Evolutionary conservation across 2,329 filamentous ascomycete genomes (phyloP), one percentile per base, ranked within the genome.

Genomic region (Claviceps africana): DNA sequence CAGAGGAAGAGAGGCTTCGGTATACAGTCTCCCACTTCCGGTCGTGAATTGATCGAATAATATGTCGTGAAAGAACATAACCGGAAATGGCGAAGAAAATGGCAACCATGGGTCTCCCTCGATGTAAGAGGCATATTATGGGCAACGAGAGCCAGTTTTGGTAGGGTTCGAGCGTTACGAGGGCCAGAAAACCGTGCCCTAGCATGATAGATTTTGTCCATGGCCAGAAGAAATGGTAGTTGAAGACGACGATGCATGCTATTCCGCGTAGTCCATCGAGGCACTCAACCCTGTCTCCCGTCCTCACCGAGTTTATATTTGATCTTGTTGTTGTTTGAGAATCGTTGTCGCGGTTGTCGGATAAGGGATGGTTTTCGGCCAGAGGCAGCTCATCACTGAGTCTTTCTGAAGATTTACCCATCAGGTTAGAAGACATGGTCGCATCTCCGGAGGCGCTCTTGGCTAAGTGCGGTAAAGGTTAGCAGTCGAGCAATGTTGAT

Each of bases 31-130:
- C 65, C 11, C 66, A 53, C 19, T 65, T 63, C 2, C 63, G 64
- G 51, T 68, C 62, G 39, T 68, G 64, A 0, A 70, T 69, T 5
- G 63, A 55, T n/a, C 64, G 56, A 13, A 70, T 52, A 21, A 70
- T 65, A 51, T 70, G 67, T 6, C 67, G 62, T 22, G 63, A 69
- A 35, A 71, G 60, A 28, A 70, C 68, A 48, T 71, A 71, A n/a
- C 68, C 68, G 0, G 68, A 71, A 30, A 71, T 70, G 57, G 67
- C 68, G 48, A 71, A 71, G 61, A 71, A 71, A 40, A 71, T 68
- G 50, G 68, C 66, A 5, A 71, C 68, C 68, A 71, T 71, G 11
- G 68, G 63, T 5, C 66, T 63, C 3, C 69, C 69, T 40, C 67
- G 65, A 51, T 70, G 66, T 54, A 70, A 47, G 3, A 71, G 63